Evolutionary conservation across 129 eudicot species (phyloP).

Genomic region (Lactuca saligna): DNA sequence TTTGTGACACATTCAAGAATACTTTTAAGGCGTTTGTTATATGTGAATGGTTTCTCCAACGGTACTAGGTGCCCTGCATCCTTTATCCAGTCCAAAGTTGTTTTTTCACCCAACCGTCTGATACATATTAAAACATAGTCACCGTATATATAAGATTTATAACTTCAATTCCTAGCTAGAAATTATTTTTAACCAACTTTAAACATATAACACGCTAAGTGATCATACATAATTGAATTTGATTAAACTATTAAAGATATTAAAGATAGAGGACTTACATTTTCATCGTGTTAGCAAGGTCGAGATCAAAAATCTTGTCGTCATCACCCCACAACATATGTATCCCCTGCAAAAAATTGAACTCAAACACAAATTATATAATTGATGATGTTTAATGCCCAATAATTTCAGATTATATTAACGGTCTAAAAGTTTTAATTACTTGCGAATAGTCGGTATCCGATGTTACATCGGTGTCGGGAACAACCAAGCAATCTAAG

Average conservation of each 20-base stretch:
- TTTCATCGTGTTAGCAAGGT: conserved; percentile 40
- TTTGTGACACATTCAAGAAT: conserved; percentile 26
- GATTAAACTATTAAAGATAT: too few relatives aligned
- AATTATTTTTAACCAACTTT: too few relatives aligned
- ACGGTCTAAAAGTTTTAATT: not conserved
- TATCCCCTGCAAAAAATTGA: conserved; percentile 30
- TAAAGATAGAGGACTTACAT: conserved; percentile 25
- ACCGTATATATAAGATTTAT: not conserved
- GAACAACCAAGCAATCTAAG: conserved; percentile 41
- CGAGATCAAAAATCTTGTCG: conserved; percentile 43
- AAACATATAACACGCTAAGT: too few relatives aligned
- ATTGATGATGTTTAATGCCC: not conserved
- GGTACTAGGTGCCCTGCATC: conserved; percentile 53
- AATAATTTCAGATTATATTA: too few relatives aligned
- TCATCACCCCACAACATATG: conserved; percentile 56
- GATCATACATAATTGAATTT: too few relatives aligned
- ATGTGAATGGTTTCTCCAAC: conserved; percentile 40
- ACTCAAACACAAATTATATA: not conserved
- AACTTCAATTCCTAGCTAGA: too few relatives aligned
- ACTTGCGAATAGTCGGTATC: conserved; percentile 41
- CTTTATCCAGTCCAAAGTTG: conserved; percentile 28
- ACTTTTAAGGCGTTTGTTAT: conserved; percentile 38
- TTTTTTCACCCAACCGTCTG: conserved; percentile 45
- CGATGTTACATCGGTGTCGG: conserved; percentile 37
- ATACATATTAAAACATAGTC: not conserved